Evolutionary conservation across 2,329 filamentous ascomycete genomes (phyloP).

Genomic region (Calonectria naviculata): DNA sequence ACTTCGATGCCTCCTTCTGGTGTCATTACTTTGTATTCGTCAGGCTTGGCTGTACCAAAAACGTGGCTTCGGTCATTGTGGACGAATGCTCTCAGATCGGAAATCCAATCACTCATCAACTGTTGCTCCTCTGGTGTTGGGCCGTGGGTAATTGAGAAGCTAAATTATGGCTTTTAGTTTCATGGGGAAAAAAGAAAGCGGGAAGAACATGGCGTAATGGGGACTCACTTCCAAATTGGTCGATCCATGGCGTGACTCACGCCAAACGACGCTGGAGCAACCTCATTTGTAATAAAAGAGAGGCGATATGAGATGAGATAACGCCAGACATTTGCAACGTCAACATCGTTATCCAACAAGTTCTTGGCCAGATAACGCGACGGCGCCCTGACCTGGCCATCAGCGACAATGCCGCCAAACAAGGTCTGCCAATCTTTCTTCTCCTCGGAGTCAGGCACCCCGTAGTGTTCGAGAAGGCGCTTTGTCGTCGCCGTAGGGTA

Average conservation of each 20-base stretch:
- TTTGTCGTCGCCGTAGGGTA: conserved; percentile 9
- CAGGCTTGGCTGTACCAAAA: conserved; percentile 2
- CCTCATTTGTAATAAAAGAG: conserved; percentile 19
- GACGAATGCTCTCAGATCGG: conserved; percentile 17
- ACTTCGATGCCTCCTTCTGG: conserved; percentile 8
- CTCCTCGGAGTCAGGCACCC: not conserved
- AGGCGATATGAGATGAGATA: conserved; percentile 22
- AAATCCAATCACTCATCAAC: conserved; percentile 21
- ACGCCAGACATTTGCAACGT: conserved; percentile 9
- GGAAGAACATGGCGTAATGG: not conserved
- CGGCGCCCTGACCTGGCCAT: conserved; percentile 22
- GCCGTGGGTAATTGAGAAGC: conserved; percentile 22
- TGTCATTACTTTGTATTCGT: conserved; percentile 24
- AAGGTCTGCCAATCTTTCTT: conserved; percentile 13
- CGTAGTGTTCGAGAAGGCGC: conserved; percentile 17
- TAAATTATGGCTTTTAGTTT: not conserved
- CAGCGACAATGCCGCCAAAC: conserved; percentile 21
- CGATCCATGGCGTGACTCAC: conserved; percentile 26
- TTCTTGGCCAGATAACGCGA: conserved; percentile 16
- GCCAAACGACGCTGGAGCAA: conserved; percentile 25
- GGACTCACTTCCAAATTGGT: conserved; percentile 25
- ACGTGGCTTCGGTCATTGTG: not conserved
- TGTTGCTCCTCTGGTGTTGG: not conserved
- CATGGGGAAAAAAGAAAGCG: not conserved
- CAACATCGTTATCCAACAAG: conserved; percentile 14